Percentiles rank a stretch among this genome's conserved stretches.
These are phyloP conservation scores for Nemania sp. DNA, from an alignment of 2,329 filamentous ascomycete genomes.

Conservation along the genomic window DNA sequence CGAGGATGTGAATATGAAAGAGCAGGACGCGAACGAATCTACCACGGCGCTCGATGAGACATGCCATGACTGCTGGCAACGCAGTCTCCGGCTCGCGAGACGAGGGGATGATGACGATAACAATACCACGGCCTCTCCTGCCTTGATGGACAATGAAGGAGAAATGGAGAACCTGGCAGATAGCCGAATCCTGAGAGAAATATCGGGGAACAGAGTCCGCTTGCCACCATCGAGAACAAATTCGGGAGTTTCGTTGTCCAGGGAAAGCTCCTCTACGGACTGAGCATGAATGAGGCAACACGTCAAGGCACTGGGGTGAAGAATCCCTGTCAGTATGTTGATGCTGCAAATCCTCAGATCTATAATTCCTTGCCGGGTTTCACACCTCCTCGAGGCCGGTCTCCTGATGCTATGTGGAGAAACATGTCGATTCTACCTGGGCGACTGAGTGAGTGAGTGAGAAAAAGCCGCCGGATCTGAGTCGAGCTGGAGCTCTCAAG, in stretches of 20 bases:
- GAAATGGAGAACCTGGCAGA: background rate
- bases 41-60: conserved; percentile 25
- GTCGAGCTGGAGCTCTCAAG: background rate
- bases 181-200: conserved; percentile 12
- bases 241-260: no score
- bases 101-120: background rate
- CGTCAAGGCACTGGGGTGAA: no score
- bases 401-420: background rate
- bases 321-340: background rate
- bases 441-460: background rate
- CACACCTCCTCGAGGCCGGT: background rate
- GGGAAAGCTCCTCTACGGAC: background rate
- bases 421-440: background rate
- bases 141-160: background rate
- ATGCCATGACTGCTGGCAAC: conserved; percentile 33
- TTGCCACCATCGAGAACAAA: background rate
- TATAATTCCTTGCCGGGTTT: background rate
- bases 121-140: background rate
- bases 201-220: conserved; percentile 12
- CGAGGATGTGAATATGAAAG: background rate
- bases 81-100: background rate
- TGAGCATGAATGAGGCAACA: background rate
- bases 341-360: background rate
- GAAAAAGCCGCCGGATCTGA: no score
- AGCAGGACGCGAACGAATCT: background rate